A percentile compares a stretch with the other conserved stretches of the same genome.
Conservation (phyloP, 305 asterid species). For the Solanum hybrid region DNA sequence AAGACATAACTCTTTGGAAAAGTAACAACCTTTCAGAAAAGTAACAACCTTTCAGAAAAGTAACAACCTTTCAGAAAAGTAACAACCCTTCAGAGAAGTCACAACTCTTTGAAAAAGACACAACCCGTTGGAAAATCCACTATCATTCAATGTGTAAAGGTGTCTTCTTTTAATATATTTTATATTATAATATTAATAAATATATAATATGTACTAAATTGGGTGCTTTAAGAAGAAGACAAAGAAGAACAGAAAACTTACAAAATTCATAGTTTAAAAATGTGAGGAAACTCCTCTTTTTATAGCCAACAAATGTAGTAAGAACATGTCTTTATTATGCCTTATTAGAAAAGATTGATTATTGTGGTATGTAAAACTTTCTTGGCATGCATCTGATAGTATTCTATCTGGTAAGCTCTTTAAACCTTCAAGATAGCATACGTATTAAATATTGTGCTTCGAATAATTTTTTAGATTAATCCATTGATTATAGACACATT, state of each 20-base stretch:
- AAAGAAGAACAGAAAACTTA: neutral
- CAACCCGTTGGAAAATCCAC: too few species aligned
- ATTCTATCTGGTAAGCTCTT: neutral
- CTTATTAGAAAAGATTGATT: neutral
- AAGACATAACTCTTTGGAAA: neutral
- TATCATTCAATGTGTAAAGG: neutral
- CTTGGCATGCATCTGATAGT: neutral
- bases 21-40: neutral
- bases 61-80: neutral
- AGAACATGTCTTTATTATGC: too few species aligned
- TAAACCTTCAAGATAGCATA: neutral
- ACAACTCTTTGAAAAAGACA: neutral
- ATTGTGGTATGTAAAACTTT: neutral
- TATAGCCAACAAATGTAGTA: neutral
- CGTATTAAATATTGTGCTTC: neutral
- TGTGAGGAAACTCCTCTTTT: neutral
- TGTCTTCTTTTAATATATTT: neutral
- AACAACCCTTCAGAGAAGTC: neutral
- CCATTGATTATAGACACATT: neutral
- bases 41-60: too few species aligned
- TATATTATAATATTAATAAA: too few species aligned
- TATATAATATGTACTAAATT: too few species aligned
- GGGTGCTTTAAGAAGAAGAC: neutral
- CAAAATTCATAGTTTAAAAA: too few species aligned
- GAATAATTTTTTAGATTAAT: neutral